A percentile compares a stretch with the other conserved stretches of the same genome.
phyloP scores from a whole-genome alignment of 2,329 filamentous ascomycete species.

The Colletotrichum gloeosporioides region DNA sequence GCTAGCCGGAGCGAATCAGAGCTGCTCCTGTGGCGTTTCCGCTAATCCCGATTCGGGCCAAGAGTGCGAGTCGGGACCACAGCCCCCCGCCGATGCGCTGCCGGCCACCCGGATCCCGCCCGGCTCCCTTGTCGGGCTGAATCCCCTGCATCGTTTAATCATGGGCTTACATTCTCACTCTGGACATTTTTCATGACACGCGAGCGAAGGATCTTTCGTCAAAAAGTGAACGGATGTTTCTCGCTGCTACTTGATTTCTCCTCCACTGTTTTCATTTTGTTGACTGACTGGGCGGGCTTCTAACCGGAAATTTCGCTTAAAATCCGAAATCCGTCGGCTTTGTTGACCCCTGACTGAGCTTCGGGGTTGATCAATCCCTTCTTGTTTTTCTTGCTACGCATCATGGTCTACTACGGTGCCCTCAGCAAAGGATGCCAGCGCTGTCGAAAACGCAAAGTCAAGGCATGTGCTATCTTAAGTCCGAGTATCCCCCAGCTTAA shows the following conservation, averaged over 20 bases:
- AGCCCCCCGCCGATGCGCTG: background rate
- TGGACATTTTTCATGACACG: background rate
- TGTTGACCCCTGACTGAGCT: background rate
- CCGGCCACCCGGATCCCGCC: background rate
- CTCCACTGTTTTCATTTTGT: background rate
- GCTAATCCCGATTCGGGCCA: constrained; percentile 16
- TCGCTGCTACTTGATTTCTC: background rate
- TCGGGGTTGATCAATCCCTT: background rate
- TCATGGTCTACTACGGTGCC: constrained; percentile 27
- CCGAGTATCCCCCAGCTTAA: background rate
- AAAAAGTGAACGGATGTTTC: background rate
- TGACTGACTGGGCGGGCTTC: background rate
- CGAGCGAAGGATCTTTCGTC: background rate
- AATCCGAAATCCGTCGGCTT: background rate
- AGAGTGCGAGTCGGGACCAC: constrained; percentile 15
- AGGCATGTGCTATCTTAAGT: constrained; percentile 17
- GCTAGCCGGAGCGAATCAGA: background rate
- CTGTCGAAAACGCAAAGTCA: constrained; percentile 31
- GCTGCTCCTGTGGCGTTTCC: background rate
- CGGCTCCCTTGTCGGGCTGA: background rate
- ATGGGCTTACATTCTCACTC: background rate
- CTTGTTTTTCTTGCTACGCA: background rate
- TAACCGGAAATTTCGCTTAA: background rate
- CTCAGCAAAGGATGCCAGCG: constrained; percentile 31
- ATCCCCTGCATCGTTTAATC: background rate